Percentiles rank a stretch among this genome's conserved stretches.
These are phyloP conservation scores for Pichia sp. DNA, from an alignment of 1,139 yeast species.

Conservation along the genomic window DNA sequence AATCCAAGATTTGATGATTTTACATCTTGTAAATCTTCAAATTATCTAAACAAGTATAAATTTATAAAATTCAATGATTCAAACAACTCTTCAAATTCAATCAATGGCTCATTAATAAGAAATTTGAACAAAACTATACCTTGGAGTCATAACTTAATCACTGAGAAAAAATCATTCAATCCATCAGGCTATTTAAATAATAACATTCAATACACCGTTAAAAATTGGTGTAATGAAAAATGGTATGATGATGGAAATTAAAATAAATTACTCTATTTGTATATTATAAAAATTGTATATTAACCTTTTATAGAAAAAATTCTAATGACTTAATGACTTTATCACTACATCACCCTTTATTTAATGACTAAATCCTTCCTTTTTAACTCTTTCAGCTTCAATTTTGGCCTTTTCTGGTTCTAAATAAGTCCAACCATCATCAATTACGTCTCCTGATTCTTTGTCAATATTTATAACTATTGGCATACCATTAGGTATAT, in stretches of 20 bases:
- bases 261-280: neutral
- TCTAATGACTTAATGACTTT: neutral
- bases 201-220: constrained; percentile 42
- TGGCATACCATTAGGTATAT: constrained; percentile 77
- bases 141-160: constrained; percentile 28
- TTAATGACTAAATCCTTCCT: constrained; percentile 40
- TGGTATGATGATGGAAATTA: constrained; percentile 30
- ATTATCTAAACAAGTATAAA: neutral
- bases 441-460: constrained; percentile 32
- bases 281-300: neutral
- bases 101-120: constrained; percentile 19
- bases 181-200: constrained; percentile 25
- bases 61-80: neutral
- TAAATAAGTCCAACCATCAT: constrained; percentile 46
- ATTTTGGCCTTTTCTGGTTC: constrained; percentile 64
- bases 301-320: neutral
- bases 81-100: constrained; percentile 1
- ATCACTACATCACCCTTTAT: neutral
- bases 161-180: constrained; percentile 17
- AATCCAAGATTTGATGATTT: constrained; percentile 39
- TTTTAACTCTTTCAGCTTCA: constrained; percentile 59
- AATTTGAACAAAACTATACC: constrained; percentile 29
- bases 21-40: neutral
- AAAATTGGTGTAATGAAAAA: constrained; percentile 47
- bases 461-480: constrained; percentile 40